A percentile compares a stretch with the other conserved stretches of the same genome.
phyloP scores from a whole-genome alignment of 2,329 filamentous ascomycete genomes.

The Nothophoma quercina region DNA sequence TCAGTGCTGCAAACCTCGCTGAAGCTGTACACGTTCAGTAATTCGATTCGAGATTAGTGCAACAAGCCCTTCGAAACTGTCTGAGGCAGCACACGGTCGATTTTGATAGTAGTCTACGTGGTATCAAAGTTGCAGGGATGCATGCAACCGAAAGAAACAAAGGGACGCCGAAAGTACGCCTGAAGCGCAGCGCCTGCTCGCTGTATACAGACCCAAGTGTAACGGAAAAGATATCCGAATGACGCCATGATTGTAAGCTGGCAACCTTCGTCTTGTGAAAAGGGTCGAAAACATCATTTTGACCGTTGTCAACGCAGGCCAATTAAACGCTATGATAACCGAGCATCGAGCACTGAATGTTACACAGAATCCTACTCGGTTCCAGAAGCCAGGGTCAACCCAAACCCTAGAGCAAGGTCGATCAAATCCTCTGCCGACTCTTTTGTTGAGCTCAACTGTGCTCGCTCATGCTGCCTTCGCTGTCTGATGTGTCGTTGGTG shows the following conservation, averaged over 20 bases:
- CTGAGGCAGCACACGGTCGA: not conserved
- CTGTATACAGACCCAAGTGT: too few relatives aligned
- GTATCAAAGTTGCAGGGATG: not conserved
- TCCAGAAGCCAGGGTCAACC: not conserved
- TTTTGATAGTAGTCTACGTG: not conserved
- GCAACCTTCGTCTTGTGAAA: too few relatives aligned
- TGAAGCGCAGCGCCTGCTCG: too few relatives aligned
- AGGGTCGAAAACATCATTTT: not conserved
- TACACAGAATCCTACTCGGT: slow-evolving; percentile 5
- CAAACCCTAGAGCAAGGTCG: not conserved
- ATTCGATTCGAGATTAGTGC: too few relatives aligned
- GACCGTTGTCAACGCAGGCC: not conserved
- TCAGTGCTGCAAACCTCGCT: not conserved
- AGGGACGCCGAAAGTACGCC: not conserved
- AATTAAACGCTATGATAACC: slow-evolving; percentile 1
- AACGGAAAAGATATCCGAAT: not conserved
- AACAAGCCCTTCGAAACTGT: too few relatives aligned
- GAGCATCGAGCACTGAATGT: not conserved
- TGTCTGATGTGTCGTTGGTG: slow-evolving; percentile 20
- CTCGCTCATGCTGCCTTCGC: slow-evolving; percentile 23
- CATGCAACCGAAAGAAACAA: not conserved
- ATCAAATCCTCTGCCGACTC: not conserved
- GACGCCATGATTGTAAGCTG: too few relatives aligned
- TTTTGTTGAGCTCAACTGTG: slow-evolving; percentile 15
- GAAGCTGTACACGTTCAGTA: too few relatives aligned